Conservation (phyloP, 2,329 filamentous ascomycete species). For the Fusarium floridanum region DNA sequence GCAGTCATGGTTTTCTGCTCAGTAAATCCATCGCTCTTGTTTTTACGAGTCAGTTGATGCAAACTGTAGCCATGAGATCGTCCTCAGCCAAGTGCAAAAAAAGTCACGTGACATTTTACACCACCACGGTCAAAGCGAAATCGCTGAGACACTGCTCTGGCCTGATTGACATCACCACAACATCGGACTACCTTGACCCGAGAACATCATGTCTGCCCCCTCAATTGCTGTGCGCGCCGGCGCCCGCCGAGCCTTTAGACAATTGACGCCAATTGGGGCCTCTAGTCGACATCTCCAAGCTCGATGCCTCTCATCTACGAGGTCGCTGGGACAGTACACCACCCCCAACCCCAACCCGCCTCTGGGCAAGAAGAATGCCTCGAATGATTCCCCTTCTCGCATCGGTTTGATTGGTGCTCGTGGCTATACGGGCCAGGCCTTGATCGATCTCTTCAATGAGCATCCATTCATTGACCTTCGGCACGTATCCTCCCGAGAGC, state of each 20-base stretch:
- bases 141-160: neutral
- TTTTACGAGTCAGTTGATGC: neutral
- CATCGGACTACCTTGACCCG: neutral
- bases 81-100: neutral
- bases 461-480: slow-evolving; percentile 92
- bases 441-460: slow-evolving; percentile 87
- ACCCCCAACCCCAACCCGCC: slow-evolving; percentile 84
- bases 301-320: neutral
- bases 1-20: neutral
- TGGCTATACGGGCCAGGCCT: slow-evolving; percentile 92
- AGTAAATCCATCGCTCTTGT: neutral
- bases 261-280: neutral
- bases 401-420: slow-evolving; percentile 91
- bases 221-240: slow-evolving; percentile 24
- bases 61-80: neutral
- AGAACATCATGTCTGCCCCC: slow-evolving; percentile 34
- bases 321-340: slow-evolving; percentile 48
- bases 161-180: neutral
- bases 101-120: neutral
- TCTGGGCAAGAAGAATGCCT: slow-evolving; percentile 87
- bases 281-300: neutral
- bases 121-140: neutral
- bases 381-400: slow-evolving; percentile 82
- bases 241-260: slow-evolving; percentile 20
- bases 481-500: slow-evolving; percentile 93